Conservation (phyloP, 768 basidiomycete species). For the Xerocomellus amylosporus region DNA sequence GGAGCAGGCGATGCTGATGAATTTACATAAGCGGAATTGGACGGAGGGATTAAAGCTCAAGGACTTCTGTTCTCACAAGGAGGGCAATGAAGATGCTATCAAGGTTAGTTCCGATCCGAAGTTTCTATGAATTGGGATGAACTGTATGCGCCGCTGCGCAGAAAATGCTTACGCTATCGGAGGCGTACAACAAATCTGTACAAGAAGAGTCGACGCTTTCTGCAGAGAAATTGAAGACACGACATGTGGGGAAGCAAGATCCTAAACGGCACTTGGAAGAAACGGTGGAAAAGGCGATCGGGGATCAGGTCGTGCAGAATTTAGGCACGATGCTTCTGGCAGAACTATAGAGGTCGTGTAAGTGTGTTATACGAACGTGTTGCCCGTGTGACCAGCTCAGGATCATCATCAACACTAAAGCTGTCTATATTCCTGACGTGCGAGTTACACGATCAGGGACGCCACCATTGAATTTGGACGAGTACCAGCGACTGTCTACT, state of each 20-base stretch:
- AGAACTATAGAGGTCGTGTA: slow-evolving; percentile 57
- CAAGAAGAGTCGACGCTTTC: slow-evolving; percentile 97
- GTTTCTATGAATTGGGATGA: slow-evolving; percentile 17
- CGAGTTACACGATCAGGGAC: slow-evolving; percentile 11
- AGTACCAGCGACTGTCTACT: background rate
- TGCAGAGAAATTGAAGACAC: slow-evolving; percentile 89
- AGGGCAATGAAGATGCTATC: slow-evolving; percentile 88
- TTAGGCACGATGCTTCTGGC: slow-evolving; percentile 92
- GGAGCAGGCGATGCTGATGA: slow-evolving; percentile 98
- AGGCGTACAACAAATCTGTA: slow-evolving; percentile 96
- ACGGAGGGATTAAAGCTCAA: slow-evolving; percentile 92
- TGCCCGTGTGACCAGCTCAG: background rate
- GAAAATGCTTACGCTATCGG: slow-evolving; percentile 88
- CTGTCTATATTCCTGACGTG: too few relatives aligned
- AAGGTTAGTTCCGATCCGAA: slow-evolving; percentile 58
- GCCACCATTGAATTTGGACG: background rate
- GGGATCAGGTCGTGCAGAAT: slow-evolving; percentile 94
- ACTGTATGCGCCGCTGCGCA: slow-evolving; percentile 9
- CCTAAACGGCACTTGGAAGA: slow-evolving; percentile 98
- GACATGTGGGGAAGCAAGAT: slow-evolving; percentile 97
- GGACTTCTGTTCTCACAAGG: slow-evolving; percentile 87
- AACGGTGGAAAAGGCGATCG: slow-evolving; percentile 97
- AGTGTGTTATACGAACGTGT: background rate
- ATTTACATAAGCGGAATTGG: slow-evolving; percentile 98
- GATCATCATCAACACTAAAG: too few relatives aligned